Conservation (phyloP, 1,284 basidiomycete genomes). For the Meripilus lineatus region DNA sequence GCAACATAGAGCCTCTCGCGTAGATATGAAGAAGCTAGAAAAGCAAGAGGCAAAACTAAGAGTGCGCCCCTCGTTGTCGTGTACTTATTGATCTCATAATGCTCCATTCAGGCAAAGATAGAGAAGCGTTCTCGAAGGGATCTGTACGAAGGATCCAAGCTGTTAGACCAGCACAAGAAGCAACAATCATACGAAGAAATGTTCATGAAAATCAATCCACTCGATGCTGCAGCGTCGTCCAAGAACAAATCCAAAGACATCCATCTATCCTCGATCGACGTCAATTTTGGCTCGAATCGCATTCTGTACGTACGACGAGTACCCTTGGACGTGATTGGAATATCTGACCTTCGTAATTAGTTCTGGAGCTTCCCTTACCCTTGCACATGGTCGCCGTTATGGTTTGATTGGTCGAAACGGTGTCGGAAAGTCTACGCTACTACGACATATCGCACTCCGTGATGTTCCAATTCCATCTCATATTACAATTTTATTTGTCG, state of each 20-base stretch:
- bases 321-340: constrained; percentile 12
- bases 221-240: constrained; percentile 74
- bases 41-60: constrained; percentile 98
- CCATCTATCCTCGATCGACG: constrained; percentile 93
- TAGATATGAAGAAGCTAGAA: constrained; percentile 97
- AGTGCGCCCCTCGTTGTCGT: constrained; percentile 32
- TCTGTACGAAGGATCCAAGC: constrained; percentile 93
- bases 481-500: constrained; percentile 97
- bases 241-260: constrained; percentile 98
- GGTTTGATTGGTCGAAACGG: constrained; percentile 85
- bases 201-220: constrained; percentile 99
- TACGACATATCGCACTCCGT: constrained; percentile 92
- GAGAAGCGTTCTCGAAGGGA: constrained; percentile 89
- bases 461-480: constrained; percentile 92
- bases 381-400: constrained; percentile 87
- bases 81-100: neutral
- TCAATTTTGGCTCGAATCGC: constrained; percentile 90
- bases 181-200: constrained; percentile 98
- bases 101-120: constrained; percentile 76
- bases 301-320: constrained; percentile 69
- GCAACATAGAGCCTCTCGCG: constrained; percentile 74
- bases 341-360: constrained; percentile 30
- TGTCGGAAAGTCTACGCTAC: constrained; percentile 97
- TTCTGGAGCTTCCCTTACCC: constrained; percentile 80
- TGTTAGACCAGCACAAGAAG: constrained; percentile 90